Percentiles rank a stretch among this genome's conserved stretches.
Evolutionary conservation across 805 yeast species (phyloP).

Genomic region (Teunomyces aglyptinius): DNA sequence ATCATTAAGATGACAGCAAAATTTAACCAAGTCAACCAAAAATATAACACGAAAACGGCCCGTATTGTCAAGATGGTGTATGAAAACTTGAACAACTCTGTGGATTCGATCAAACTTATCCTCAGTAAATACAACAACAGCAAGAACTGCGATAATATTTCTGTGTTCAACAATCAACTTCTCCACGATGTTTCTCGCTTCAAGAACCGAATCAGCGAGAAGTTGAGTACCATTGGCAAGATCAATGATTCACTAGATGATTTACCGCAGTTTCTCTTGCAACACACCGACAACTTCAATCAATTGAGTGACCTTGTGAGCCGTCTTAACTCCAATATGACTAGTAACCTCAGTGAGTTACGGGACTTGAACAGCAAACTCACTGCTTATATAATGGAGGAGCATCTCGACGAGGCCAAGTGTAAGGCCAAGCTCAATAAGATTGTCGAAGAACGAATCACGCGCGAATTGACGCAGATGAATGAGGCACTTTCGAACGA

Average conservation of each 20-base stretch:
- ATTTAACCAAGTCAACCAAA: constrained; percentile 10
- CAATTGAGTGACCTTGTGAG: constrained; percentile 5
- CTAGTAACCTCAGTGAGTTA: constrained; percentile 4
- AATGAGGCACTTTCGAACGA: constrained; percentile 1
- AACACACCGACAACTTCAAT: constrained; percentile 8
- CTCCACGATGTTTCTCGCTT: constrained; percentile 6
- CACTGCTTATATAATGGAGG: constrained; percentile 14
- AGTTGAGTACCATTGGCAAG: constrained; percentile 7
- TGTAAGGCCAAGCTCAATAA: constrained; percentile 1
- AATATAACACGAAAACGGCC: constrained; percentile 10
- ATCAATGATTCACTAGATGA: constrained; percentile 8
- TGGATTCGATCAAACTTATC: constrained; percentile 7
- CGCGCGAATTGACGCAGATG: constrained; percentile 1
- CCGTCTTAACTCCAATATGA: constrained; percentile 5
- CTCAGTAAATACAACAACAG: constrained; percentile 4
- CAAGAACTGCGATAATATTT: constrained; percentile 5
- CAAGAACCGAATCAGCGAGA: constrained; percentile 6
- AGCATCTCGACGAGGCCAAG: constrained; percentile 11
- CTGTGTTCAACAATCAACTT: background rate
- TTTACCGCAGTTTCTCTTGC: constrained; percentile 9
- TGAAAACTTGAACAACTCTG: constrained; percentile 11
- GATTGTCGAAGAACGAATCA: constrained; percentile 1
- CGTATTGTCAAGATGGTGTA: constrained; percentile 11
- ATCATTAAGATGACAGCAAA: constrained; percentile 8
- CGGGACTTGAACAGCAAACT: constrained; percentile 11